These are phyloP conservation scores for Parathielavia hyrcaniae DNA, from an alignment of 495 filamentous ascomycete genomes.

Conservation along the genomic window DNA sequence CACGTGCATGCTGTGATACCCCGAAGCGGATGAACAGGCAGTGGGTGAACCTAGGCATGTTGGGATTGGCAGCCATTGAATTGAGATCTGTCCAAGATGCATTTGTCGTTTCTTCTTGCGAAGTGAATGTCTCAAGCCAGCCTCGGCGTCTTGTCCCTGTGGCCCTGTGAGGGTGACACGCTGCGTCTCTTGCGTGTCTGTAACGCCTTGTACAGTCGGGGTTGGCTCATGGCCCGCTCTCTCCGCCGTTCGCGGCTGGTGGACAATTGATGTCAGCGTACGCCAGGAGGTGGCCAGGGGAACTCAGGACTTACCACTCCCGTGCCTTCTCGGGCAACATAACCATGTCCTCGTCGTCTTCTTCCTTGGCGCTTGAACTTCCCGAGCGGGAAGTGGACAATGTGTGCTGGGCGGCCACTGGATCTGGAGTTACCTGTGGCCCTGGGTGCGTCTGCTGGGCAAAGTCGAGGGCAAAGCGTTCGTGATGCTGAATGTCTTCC, in stretches of 20 bases:
- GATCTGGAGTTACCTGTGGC: no score
- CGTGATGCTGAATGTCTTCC: neutral
- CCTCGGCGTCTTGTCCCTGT: slow-evolving; percentile 2
- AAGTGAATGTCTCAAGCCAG: neutral
- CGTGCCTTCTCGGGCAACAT: neutral
- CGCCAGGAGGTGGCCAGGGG: neutral
- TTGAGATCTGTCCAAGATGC: neutral
- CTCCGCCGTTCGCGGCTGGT: neutral
- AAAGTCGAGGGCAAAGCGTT: slow-evolving; percentile 4
- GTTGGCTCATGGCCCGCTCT: neutral
- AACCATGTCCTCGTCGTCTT: neutral
- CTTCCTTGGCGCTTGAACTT: neutral
- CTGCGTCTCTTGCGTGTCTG: neutral
- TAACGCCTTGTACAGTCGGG: neutral
- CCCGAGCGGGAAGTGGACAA: slow-evolving; percentile 1
- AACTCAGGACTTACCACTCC: neutral
- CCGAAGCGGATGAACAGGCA: no score
- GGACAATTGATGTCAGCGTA: neutral
- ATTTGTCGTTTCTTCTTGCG: neutral
- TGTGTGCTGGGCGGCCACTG: neutral
- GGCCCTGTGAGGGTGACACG: neutral
- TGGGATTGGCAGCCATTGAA: no score
- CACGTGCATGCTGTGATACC: no score
- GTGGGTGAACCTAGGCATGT: no score
- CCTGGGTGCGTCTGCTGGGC: neutral